phyloP scores from a whole-genome alignment of 495 filamentous ascomycete genomes.

The Chaetomium fimeti region DNA sequence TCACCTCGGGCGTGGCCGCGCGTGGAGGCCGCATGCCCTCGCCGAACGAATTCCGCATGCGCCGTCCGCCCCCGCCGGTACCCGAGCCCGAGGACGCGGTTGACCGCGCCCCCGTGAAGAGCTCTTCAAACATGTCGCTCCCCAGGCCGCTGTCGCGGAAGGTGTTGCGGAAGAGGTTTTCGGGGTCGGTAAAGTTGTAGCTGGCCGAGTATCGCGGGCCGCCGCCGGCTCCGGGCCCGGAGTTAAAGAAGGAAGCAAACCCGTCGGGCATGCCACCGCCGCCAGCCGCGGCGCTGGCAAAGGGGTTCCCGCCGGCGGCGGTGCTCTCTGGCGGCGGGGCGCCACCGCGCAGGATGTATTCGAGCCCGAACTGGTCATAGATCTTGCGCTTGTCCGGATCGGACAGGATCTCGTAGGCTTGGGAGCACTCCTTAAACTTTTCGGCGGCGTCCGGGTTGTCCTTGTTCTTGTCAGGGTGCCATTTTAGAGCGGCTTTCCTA shows the following conservation, averaged over 20 bases:
- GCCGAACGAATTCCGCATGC: conserved; percentile 45
- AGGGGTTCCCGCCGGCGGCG: conserved; percentile 50
- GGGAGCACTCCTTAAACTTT: conserved; percentile 95
- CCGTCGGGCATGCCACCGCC: conserved; percentile 38
- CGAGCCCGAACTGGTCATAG: conserved; percentile 93
- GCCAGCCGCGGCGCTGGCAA: conserved; percentile 39
- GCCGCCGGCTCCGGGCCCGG: conserved; percentile 19
- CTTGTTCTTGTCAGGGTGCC: conserved; percentile 97
- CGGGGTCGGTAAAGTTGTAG: conserved; percentile 78
- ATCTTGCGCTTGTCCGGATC: conserved; percentile 96
- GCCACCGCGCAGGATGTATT: conserved; percentile 86
- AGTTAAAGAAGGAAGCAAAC: conserved; percentile 27
- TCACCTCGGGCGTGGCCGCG: conserved; percentile 76
- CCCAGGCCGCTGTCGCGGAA: conserved; percentile 57
- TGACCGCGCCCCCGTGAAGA: conserved; percentile 35
- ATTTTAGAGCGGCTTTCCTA: conserved; percentile 86
- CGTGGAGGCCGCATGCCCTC: conserved; percentile 49
- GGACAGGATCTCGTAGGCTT: conserved; percentile 96
- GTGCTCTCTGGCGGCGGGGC: conserved; percentile 59
- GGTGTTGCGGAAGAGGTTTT: conserved; percentile 82
- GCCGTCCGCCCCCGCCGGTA: conserved; percentile 39
- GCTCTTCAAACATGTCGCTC: conserved; percentile 42
- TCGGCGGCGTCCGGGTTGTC: conserved; percentile 79
- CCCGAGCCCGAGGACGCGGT: conserved; percentile 27
- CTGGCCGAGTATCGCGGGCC: conserved; percentile 61